Conservation (phyloP, 2,329 filamentous ascomycete species). For the Orbilia quercus region DNA sequence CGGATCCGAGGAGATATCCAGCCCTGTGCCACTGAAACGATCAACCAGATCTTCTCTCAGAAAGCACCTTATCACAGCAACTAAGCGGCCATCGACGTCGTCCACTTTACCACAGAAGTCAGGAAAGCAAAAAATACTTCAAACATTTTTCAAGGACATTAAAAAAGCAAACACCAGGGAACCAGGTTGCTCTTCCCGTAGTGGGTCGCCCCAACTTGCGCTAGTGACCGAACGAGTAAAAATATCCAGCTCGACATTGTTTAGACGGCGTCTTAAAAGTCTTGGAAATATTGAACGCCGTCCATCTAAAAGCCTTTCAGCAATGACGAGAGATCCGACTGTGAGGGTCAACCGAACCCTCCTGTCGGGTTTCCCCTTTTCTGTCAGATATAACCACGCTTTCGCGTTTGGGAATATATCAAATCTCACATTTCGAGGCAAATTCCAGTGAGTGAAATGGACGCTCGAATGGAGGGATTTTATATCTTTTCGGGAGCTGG, state of each 20-base stretch:
- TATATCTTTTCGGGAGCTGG: conserved; percentile 13
- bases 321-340: conserved; percentile 37
- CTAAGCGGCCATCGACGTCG: conserved; percentile 8
- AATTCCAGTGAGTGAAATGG: not conserved
- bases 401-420: conserved; percentile 6
- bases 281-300: conserved; percentile 54
- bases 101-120: conserved; percentile 24
- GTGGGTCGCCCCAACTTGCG: conserved; percentile 48
- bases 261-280: conserved; percentile 55
- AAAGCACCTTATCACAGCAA: conserved; percentile 18
- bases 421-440: conserved; percentile 19
- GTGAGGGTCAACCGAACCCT: conserved; percentile 11
- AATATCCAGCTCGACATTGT: conserved; percentile 42
- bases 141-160: conserved; percentile 18
- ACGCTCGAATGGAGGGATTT: conserved; percentile 7
- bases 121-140: conserved; percentile 9
- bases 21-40: conserved; percentile 46
- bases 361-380: conserved; percentile 1
- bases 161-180: conserved; percentile 45
- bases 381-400: not conserved
- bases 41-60: conserved; percentile 44
- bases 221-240: conserved; percentile 31
- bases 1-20: conserved; percentile 46
- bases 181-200: conserved; percentile 51
- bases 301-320: conserved; percentile 19